These are phyloP conservation scores for Elasticomyces elasticus DNA, from an alignment of 495 filamentous ascomycete species.

Conservation along the genomic window DNA sequence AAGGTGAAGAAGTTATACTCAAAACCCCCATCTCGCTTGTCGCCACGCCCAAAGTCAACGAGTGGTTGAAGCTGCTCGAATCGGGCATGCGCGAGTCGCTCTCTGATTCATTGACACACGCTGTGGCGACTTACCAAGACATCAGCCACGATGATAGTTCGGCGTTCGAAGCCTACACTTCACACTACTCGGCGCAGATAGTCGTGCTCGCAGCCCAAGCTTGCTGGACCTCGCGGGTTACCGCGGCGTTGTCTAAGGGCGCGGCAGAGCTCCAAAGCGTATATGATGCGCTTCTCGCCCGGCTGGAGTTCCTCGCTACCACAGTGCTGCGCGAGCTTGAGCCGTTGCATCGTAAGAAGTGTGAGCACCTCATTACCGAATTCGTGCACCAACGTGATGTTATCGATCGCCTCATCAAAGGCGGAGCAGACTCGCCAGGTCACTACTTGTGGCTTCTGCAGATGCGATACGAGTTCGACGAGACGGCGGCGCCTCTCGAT, in stretches of 20 bases:
- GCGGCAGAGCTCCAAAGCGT: conserved; percentile 56
- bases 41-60: conserved; percentile 92
- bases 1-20: conserved; percentile 79
- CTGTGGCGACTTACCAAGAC: conserved; percentile 62
- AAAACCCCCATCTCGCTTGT: conserved; percentile 83
- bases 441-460: conserved; percentile 93
- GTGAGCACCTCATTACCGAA: conserved; percentile 96
- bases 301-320: conserved; percentile 72
- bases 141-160: conserved; percentile 53
- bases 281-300: conserved; percentile 63
- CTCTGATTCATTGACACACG: conserved; percentile 80
- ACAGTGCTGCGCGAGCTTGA: conserved; percentile 89
- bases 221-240: conserved; percentile 81
- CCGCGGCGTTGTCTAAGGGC: conserved; percentile 59
- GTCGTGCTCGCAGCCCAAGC: conserved; percentile 92
- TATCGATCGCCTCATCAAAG: conserved; percentile 69
- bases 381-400: conserved; percentile 94
- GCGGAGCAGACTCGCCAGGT: conserved; percentile 62
- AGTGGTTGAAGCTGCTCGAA: conserved; percentile 88
- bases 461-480: conserved; percentile 88
- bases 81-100: conserved; percentile 88
- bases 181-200: conserved; percentile 79
- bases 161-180: conserved; percentile 66
- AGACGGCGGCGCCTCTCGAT: conserved; percentile 70
- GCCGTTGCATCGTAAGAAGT: conserved; percentile 80